These are phyloP conservation scores for Chlorella sp. DNA, from an alignment of 139 green algal species.

Conservation along the genomic window DNA sequence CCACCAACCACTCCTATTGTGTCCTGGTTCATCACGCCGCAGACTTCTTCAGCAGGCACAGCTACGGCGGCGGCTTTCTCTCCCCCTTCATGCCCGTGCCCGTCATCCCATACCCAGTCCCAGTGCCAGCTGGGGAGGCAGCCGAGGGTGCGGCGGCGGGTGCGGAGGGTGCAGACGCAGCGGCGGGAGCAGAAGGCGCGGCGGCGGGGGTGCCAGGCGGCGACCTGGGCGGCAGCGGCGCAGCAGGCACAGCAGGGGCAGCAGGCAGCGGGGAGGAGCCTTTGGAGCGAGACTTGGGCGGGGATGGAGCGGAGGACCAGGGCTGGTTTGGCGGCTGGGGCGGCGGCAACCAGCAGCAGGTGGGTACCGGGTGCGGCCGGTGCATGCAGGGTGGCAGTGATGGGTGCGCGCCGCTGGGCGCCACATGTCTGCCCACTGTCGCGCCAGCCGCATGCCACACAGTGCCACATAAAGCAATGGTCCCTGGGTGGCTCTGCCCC, in stretches of 20 bases:
- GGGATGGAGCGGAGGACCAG: conserved; percentile 19
- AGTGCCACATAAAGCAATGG: too few relatives aligned
- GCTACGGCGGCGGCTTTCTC: conserved; percentile 48
- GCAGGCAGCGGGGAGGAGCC: conserved; percentile 17
- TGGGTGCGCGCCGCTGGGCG: too few relatives aligned
- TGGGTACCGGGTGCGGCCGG: neutral
- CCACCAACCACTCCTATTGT: too few relatives aligned
- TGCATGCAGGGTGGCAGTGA: neutral
- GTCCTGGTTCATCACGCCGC: too few relatives aligned
- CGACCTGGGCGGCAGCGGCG: neutral
- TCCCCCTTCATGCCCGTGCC: conserved; percentile 41
- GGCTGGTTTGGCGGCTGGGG: conserved; percentile 12
- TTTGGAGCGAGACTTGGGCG: conserved; percentile 41
- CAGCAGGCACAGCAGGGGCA: neutral
- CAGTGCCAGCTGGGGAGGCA: conserved; percentile 30
- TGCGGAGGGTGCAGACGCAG: neutral
- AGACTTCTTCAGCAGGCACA: conserved; percentile 74
- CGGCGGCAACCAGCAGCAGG: neutral
- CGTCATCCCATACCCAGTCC: conserved; percentile 36
- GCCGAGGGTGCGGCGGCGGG: neutral
- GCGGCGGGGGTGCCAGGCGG: neutral
- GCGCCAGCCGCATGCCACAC: too few relatives aligned
- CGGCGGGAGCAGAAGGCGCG: neutral
- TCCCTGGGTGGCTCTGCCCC: too few relatives aligned
- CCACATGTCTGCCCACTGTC: too few relatives aligned